Percentiles rank a stretch among this genome's conserved stretches.
These are phyloP conservation scores for Coleophoma cylindrospora DNA, from an alignment of 2,329 filamentous ascomycete species.

Conservation along the genomic window DNA sequence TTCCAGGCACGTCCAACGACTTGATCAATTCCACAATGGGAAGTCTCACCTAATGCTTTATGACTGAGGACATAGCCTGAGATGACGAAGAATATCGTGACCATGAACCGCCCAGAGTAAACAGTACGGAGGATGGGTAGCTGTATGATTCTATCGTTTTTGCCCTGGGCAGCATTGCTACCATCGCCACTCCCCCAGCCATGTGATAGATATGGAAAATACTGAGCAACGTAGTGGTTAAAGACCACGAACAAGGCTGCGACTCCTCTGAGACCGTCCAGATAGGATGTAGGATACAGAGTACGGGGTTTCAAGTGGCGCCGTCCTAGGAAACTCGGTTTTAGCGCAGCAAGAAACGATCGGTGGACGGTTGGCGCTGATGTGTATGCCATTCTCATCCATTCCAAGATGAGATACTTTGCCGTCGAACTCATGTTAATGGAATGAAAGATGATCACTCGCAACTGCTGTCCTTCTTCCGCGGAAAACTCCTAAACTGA, in stretches of 20 bases:
- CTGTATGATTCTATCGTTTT: conserved; percentile 30
- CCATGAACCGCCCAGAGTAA: conserved; percentile 37
- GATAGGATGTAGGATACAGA: conserved; percentile 32
- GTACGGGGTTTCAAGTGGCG: background rate
- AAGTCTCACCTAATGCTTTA: conserved; percentile 41
- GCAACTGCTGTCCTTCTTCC: too few relatives aligned
- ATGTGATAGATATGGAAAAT: conserved; percentile 23
- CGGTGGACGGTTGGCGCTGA: background rate
- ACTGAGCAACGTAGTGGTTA: conserved; percentile 28
- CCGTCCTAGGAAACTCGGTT: background rate
- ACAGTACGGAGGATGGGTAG: conserved; percentile 34
- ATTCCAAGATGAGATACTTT: too few relatives aligned
- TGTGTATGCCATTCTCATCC: background rate
- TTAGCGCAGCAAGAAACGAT: background rate
- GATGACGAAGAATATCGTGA: conserved; percentile 42
- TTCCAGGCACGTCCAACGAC: background rate
- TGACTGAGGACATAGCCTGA: conserved; percentile 38
- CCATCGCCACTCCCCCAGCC: conserved; percentile 21
- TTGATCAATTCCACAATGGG: conserved; percentile 8
- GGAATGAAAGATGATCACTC: too few relatives aligned
- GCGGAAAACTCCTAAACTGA: too few relatives aligned
- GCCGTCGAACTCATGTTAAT: too few relatives aligned
- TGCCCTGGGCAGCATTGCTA: conserved; percentile 15
- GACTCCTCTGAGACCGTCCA: conserved; percentile 39
- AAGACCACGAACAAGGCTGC: conserved; percentile 38